Conservation (phyloP, 805 yeast genomes). For the Cyberlindnera meyerae region DNA sequence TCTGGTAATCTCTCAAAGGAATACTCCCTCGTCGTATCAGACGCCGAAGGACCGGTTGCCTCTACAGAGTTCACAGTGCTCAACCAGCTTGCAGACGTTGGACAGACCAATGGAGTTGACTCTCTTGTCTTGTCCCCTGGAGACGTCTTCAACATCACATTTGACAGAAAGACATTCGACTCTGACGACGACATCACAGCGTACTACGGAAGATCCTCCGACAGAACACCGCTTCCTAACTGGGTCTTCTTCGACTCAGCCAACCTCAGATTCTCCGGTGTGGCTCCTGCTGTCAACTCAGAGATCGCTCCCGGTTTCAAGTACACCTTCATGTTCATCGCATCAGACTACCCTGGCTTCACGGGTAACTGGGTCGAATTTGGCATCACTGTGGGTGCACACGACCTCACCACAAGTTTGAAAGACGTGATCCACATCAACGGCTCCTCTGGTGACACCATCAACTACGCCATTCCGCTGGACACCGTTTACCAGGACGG, state of each 20-base stretch:
- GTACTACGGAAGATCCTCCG: conserved; percentile 76
- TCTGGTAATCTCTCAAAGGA: conserved; percentile 37
- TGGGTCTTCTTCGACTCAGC: conserved; percentile 74
- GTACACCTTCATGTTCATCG: conserved; percentile 69
- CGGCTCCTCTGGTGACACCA: conserved; percentile 56
- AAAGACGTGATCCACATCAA: conserved; percentile 55
- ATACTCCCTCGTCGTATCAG: conserved; percentile 58
- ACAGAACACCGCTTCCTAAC: conserved; percentile 83
- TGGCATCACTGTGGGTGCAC: conserved; percentile 80
- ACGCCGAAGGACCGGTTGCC: conserved; percentile 49
- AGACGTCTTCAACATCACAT: conserved; percentile 56
- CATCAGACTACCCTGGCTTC: conserved; percentile 71
- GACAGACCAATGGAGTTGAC: conserved; percentile 70
- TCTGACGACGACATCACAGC: conserved; percentile 49
- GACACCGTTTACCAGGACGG: conserved; percentile 62
- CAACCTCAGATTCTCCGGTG: conserved; percentile 70
- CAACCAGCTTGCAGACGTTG: conserved; percentile 54
- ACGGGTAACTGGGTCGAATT: conserved; percentile 69
- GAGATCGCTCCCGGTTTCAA: conserved; percentile 80
- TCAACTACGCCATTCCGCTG: conserved; percentile 58
- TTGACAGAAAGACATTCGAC: conserved; percentile 57
- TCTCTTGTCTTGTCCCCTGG: conserved; percentile 75
- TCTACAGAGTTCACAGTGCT: conserved; percentile 39
- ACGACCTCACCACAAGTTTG: conserved; percentile 64
- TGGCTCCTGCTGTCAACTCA: conserved; percentile 83